Conservation (phyloP, 225 moss, liverwort and hornwort species). For the Bryoerythrophyllum caledonicum region DNA sequence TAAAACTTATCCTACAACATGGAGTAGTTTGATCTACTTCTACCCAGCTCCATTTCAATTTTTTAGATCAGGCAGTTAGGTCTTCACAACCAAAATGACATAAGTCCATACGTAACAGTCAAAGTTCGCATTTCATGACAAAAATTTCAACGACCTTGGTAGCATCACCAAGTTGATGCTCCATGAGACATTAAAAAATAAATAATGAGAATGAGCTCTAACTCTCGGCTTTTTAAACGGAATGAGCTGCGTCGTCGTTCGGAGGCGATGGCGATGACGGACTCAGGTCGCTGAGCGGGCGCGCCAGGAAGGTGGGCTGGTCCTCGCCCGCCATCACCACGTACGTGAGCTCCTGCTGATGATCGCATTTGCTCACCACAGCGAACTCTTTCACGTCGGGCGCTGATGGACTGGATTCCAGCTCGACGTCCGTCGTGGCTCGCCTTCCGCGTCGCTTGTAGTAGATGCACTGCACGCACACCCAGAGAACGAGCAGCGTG, state of each 20-base stretch:
- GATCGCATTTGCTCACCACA: slow-evolving; percentile 21
- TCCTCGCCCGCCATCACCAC: slow-evolving; percentile 64
- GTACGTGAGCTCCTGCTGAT: slow-evolving; percentile 36
- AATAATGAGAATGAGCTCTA: not conserved
- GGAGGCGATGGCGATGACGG: slow-evolving; percentile 3
- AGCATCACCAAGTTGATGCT: not conserved
- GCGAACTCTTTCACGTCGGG: not conserved
- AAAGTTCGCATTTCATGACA: not conserved
- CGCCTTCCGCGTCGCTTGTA: slow-evolving; percentile 25
- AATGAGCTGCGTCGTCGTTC: not conserved
- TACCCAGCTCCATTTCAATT: too few species aligned
- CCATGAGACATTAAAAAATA: not conserved
- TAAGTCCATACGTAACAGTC: not conserved
- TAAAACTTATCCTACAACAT: too few species aligned
- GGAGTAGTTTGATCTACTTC: too few species aligned
- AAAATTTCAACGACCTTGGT: not conserved
- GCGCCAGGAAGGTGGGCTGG: slow-evolving; percentile 47
- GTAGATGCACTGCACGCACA: slow-evolving; percentile 44
- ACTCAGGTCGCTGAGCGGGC: not conserved
- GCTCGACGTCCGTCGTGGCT: slow-evolving; percentile 25
- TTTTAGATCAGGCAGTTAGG: too few species aligned
- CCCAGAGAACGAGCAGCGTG: slow-evolving; percentile 44
- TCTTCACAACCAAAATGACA: not conserved
- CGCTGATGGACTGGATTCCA: not conserved
- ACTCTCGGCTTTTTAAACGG: not conserved